Conservation (phyloP, 352 stramenopile genomes). For the Blastocystis hominis region DNA sequence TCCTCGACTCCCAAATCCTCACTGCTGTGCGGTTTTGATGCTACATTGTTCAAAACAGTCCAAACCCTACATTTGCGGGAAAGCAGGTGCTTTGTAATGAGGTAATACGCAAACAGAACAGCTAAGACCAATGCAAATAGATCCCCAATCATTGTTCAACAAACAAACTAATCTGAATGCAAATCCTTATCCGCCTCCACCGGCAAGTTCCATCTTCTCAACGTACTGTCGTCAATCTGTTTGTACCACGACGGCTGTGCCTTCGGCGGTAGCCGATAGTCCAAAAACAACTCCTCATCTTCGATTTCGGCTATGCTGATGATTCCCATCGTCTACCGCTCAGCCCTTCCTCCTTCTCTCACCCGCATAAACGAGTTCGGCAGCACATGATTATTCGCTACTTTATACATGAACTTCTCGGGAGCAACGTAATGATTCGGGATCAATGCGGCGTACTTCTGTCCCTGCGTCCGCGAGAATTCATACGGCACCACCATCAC, state of each 20-base stretch:
- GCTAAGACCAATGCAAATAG: not conserved
- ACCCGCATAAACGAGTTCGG: constrained; percentile 25
- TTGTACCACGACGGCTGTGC: constrained; percentile 31
- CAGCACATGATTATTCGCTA: constrained; percentile 43
- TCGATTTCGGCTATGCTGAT: constrained; percentile 46
- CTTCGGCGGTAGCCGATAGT: constrained; percentile 34
- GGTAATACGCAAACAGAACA: not conserved
- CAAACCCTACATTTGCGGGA: too few relatives aligned
- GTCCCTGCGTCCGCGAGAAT: not conserved
- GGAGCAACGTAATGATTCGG: constrained; percentile 10
- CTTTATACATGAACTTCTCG: constrained; percentile 53
- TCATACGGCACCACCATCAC: constrained; percentile 50
- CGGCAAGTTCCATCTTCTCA: constrained; percentile 30
- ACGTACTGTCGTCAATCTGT: constrained; percentile 27
- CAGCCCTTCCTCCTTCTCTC: not conserved
- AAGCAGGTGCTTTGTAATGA: not conserved
- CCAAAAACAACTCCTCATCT: constrained; percentile 35
- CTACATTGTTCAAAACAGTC: too few relatives aligned
- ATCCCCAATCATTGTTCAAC: not conserved
- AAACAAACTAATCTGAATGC: constrained; percentile 1
- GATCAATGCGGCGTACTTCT: not conserved
- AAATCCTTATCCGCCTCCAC: constrained; percentile 48
- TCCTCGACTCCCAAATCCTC: not conserved
- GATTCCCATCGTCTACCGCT: constrained; percentile 9
- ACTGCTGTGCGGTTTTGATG: too few relatives aligned